A percentile compares a stretch with the other conserved stretches of the same genome.
Evolutionary conservation across 495 filamentous ascomycete genomes (phyloP).

Genomic region (Oidiodendron maius): DNA sequence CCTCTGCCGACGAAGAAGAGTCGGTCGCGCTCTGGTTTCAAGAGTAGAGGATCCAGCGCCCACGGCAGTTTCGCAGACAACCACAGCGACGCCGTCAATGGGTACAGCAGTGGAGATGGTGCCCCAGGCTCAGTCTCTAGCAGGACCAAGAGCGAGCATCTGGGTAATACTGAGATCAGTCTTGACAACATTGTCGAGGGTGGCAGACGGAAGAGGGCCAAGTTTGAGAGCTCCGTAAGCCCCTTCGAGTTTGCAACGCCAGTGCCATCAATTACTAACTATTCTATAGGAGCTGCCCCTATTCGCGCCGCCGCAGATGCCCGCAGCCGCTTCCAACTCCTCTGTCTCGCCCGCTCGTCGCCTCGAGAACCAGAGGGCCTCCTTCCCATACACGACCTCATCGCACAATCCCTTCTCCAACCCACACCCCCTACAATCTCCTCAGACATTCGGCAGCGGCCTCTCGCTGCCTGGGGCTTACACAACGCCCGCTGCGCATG

Average conservation of each 20-base stretch:
- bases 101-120: constrained; percentile 77
- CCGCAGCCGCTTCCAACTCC: constrained; percentile 78
- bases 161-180: constrained; percentile 94
- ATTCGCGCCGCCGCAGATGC: constrained; percentile 90
- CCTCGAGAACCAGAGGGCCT: constrained; percentile 41
- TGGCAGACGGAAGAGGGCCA: constrained; percentile 87
- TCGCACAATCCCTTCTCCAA: constrained; percentile 70
- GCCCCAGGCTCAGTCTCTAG: constrained; percentile 68
- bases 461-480: constrained; percentile 38
- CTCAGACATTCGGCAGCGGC: constrained; percentile 62
- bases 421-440: constrained; percentile 67
- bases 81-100: constrained; percentile 58
- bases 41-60: constrained; percentile 62
- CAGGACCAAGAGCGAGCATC: constrained; percentile 67
- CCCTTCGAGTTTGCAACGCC: constrained; percentile 32
- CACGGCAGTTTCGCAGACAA: constrained; percentile 55
- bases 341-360: constrained; percentile 90
- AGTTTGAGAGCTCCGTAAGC: constrained; percentile 96
- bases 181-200: constrained; percentile 97
- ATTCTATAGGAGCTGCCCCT: constrained; percentile 77
- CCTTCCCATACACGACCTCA: constrained; percentile 65
- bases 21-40: constrained; percentile 55
- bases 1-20: constrained; percentile 50
- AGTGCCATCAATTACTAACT: constrained; percentile 64
- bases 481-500: constrained; percentile 53